phyloP scores from a whole-genome alignment of 352 stramenopile genomes.

The Phytophthora megakarya region DNA sequence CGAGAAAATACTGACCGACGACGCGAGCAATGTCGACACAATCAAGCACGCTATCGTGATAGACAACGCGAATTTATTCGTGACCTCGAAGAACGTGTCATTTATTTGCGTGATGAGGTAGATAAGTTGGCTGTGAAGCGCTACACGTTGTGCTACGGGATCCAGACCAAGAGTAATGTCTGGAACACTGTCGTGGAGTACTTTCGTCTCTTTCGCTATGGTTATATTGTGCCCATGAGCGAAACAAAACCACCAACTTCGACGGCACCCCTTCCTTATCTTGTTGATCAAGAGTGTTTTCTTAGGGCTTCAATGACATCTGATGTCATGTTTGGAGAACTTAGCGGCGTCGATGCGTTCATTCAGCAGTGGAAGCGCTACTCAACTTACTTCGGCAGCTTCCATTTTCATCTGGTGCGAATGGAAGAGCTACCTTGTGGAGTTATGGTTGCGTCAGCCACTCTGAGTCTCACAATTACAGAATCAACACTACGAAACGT shows the following conservation, averaged over 20 bases:
- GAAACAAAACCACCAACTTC: background rate
- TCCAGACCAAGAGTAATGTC: constrained; percentile 10
- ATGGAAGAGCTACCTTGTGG: constrained; percentile 25
- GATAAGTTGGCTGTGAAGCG: constrained; percentile 4
- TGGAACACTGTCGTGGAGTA: constrained; percentile 23
- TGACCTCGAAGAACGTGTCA: constrained; percentile 19
- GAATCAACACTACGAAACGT: constrained; percentile 10
- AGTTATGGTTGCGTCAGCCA: constrained; percentile 1
- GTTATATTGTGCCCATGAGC: background rate
- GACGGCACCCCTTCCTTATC: background rate
- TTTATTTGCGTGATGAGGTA: constrained; percentile 25
- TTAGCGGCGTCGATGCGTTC: constrained; percentile 14
- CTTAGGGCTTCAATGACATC: constrained; percentile 21
- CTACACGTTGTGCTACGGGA: constrained; percentile 1
- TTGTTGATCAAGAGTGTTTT: constrained; percentile 26
- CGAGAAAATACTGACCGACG: constrained; percentile 32
- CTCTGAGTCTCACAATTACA: constrained; percentile 16
- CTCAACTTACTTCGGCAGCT: constrained; percentile 21
- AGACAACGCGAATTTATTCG: constrained; percentile 22
- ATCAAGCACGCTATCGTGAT: constrained; percentile 48
- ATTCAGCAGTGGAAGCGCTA: constrained; percentile 37
- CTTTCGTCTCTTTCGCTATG: constrained; percentile 31
- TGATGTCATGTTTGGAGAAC: constrained; percentile 22
- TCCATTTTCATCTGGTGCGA: constrained; percentile 31
- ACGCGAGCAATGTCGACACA: constrained; percentile 42